Percentiles rank a stretch among this genome's conserved stretches.
These are phyloP conservation scores for Pestalotiopsis sp. DNA, from an alignment of 2,329 filamentous ascomycete species.

Conservation along the genomic window DNA sequence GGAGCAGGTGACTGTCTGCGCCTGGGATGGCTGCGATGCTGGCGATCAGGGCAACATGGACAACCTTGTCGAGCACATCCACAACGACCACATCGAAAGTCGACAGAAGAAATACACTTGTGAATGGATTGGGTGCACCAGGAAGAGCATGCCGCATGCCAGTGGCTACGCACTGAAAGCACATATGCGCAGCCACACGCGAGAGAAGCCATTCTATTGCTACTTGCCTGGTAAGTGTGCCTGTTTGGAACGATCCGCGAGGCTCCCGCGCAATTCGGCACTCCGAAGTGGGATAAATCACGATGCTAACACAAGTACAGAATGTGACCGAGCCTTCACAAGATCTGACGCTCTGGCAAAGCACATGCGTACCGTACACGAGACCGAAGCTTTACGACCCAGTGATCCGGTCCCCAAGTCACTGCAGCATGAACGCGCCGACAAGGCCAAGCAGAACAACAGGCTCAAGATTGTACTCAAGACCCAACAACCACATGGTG, in stretches of 20 bases:
- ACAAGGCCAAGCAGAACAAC: conserved; percentile 43
- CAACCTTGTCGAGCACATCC: conserved; percentile 78
- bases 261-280: neutral
- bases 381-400: conserved; percentile 89
- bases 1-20: conserved; percentile 77
- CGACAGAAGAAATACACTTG: conserved; percentile 98
- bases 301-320: conserved; percentile 47
- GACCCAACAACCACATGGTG: conserved; percentile 58
- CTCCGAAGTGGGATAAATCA: neutral
- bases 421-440: conserved; percentile 49
- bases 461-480: conserved; percentile 68
- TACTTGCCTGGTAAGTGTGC: conserved; percentile 76
- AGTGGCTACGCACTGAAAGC: conserved; percentile 95
- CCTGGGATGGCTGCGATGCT: conserved; percentile 74
- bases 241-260: neutral
- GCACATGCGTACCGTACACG: conserved; percentile 98
- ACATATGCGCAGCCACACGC: conserved; percentile 96
- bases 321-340: conserved; percentile 97
- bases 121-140: conserved; percentile 88
- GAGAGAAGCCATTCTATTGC: conserved; percentile 98
- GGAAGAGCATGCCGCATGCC: conserved; percentile 90
- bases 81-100: conserved; percentile 91
- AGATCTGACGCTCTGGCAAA: conserved; percentile 94
- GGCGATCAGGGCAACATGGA: conserved; percentile 82
- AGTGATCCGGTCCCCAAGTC: conserved; percentile 75